These are phyloP conservation scores for Metschnikowia cerradonensis DNA, from an alignment of 805 yeast species.

Conservation along the genomic window DNA sequence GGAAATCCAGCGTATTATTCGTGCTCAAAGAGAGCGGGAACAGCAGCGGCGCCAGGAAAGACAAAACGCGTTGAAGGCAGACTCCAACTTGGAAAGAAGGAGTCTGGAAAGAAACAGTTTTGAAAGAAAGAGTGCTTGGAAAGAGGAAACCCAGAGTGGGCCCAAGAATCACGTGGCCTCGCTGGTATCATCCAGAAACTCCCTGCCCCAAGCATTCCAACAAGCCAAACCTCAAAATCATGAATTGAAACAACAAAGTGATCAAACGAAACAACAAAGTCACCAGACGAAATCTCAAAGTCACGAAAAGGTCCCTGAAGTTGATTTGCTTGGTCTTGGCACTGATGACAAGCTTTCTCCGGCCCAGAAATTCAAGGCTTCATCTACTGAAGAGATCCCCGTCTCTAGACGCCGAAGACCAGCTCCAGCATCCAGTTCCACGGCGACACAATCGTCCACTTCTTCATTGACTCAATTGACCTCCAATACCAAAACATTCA, in stretches of 20 bases:
- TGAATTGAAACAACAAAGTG: neutral
- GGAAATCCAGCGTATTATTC: conserved; percentile 38
- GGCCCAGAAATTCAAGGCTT: conserved; percentile 27
- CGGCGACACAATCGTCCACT: no score
- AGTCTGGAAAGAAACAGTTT: no score
- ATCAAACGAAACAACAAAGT: neutral
- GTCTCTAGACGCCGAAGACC: conserved; percentile 21
- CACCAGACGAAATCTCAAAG: neutral
- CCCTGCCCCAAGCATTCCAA: neutral
- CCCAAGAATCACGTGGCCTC: neutral
- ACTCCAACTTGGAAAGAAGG: neutral
- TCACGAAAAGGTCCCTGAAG: conserved; percentile 3
- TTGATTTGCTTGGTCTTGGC: conserved; percentile 28
- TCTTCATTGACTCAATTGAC: neutral
- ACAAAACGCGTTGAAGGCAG: neutral
- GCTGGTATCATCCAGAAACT: neutral
- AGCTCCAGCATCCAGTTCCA: neutral
- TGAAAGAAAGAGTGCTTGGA: neutral
- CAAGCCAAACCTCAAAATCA: no score
- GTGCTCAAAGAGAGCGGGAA: conserved; percentile 33
- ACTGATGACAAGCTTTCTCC: conserved; percentile 8
- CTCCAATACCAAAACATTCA: neutral
- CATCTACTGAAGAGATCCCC: conserved; percentile 18
- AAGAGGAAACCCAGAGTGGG: neutral
- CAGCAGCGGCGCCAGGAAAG: conserved; percentile 1